A percentile compares a stretch with the other conserved stretches of the same genome.
These are phyloP conservation scores for Pseudonitzschia multistriata DNA, from an alignment of 108 stramenopile genomes.

Conservation along the genomic window DNA sequence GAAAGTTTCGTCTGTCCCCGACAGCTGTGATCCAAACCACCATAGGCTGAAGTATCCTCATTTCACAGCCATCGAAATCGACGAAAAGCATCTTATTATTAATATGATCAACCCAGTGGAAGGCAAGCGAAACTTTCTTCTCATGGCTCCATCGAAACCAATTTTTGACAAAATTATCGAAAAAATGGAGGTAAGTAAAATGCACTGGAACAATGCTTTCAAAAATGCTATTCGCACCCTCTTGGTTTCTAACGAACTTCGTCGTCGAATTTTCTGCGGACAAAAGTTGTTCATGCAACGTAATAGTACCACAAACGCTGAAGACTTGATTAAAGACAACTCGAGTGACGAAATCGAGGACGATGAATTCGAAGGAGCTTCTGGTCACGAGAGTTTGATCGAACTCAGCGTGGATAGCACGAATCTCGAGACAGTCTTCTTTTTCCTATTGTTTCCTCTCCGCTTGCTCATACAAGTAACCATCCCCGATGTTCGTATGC, in stretches of 20 bases:
- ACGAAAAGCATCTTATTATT: slow-evolving; percentile 55
- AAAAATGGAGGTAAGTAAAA: slow-evolving; percentile 29
- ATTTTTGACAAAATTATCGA: slow-evolving; percentile 54
- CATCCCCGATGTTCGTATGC: slow-evolving; percentile 62
- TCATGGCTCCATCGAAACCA: slow-evolving; percentile 59
- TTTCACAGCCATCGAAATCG: slow-evolving; percentile 59
- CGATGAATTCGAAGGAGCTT: slow-evolving; percentile 38
- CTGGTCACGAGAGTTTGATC: slow-evolving; percentile 46
- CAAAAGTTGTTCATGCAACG: slow-evolving; percentile 25
- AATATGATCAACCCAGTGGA: slow-evolving; percentile 45
- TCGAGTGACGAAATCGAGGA: slow-evolving; percentile 17
- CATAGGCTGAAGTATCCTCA: slow-evolving; percentile 52
- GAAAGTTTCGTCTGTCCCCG: slow-evolving; percentile 53
- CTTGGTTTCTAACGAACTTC: not conserved
- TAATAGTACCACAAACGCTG: slow-evolving; percentile 7
- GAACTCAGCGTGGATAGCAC: slow-evolving; percentile 44
- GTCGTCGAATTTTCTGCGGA: no score
- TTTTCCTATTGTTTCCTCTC: slow-evolving; percentile 51
- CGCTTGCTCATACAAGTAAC: slow-evolving; percentile 67
- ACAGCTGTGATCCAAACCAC: slow-evolving; percentile 41
- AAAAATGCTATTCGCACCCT: slow-evolving; percentile 4
- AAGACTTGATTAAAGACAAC: slow-evolving; percentile 10
- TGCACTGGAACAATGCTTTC: slow-evolving; percentile 15
- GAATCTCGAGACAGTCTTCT: slow-evolving; percentile 39
- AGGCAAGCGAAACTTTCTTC: slow-evolving; percentile 36